Conservation (phyloP, 441 rosid genomes). For the Lagerstroemia fauriei region DNA sequence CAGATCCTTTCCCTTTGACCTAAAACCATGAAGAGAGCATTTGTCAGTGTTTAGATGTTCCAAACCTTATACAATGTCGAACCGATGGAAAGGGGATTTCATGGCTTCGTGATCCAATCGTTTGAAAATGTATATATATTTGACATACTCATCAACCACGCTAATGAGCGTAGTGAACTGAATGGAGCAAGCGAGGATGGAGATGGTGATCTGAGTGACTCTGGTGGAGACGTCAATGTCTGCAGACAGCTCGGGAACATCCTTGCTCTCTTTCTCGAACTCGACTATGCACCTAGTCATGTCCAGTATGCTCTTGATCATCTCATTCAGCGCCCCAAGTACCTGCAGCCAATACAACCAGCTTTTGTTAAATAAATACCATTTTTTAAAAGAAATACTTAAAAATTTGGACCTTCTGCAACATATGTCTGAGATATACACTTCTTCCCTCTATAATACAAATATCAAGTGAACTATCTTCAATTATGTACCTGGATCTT, state of each 20-base stretch:
- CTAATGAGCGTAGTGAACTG: conserved; percentile 19
- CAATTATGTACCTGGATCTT: conserved; percentile 5
- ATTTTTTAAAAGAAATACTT: no score
- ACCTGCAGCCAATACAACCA: not conserved
- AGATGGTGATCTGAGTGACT: conserved; percentile 17
- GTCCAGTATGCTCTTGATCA: conserved; percentile 10
- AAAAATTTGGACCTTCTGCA: not conserved
- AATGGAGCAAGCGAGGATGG: conserved; percentile 21
- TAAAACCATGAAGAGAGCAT: not conserved
- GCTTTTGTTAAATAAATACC: no score
- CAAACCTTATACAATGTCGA: not conserved
- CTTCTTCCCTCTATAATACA: no score
- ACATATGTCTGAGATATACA: no score
- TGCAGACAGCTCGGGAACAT: conserved; percentile 21
- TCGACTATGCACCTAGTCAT: conserved; percentile 20
- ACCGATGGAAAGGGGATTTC: no score
- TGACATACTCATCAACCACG: conserved; percentile 2
- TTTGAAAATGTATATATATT: not conserved
- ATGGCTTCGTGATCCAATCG: no score
- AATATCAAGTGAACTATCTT: no score
- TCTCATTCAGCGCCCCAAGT: conserved; percentile 18
- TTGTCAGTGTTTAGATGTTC: not conserved
- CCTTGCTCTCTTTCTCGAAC: conserved; percentile 26
- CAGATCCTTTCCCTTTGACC: conserved; percentile 19
- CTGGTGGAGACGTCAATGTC: conserved; percentile 18